Evolutionary conservation across 1,139 yeast species (phyloP), one percentile per base, ranked within the genome.

Genomic region (Zygoascus hellenicus): DNA sequence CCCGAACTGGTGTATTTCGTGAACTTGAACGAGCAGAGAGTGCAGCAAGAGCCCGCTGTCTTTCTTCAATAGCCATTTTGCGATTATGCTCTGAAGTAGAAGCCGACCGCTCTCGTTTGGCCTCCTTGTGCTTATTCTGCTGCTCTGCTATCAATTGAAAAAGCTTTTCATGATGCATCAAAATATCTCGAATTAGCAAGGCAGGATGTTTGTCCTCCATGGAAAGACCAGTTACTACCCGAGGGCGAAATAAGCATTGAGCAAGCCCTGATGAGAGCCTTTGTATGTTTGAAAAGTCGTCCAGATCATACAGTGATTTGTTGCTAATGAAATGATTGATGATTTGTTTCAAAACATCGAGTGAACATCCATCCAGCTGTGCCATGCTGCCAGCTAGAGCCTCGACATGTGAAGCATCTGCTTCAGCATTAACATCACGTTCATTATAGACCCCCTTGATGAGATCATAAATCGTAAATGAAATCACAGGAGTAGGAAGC

Each of bases 401-500:
- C 15, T 51, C 58, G 1, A 49, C 29, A 22, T 43, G 32, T 9
- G 50, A 38, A 2, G 41, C 38, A 6, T 47, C 54, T n/a, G 48
- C 48, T 22, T 7, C 26, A 22, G 7, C 4, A n/a, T 39, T 30
- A 10, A 50, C 47, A 33, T 49, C 52, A 7, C 48, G 51, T 16
- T 50, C 45, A n/a, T 66, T 63, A 60, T 85, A 87, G 34, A 86
- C 69, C 2, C 81, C 74, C 59, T 78, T 79, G 54, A 85, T 72
- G 48, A 83, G 68, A 58, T 86, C 92, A 59, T 81, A 83, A 46
- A 79, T 72, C 26, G 78, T 77, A 54, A 76, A 74, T 1, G 95
- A 81, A 10, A 89, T 77, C 32, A 88, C 65, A 0, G 95, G 81
- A 55, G 84, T 90, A 0, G 96, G 96, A 45, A 89, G 71, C 62